Percentiles rank a stretch among this genome's conserved stretches.
These are phyloP conservation scores for Schoenoplectus tabernaemontani DNA, from an alignment of 202 grass and related monocot species.

Conservation along the genomic window DNA sequence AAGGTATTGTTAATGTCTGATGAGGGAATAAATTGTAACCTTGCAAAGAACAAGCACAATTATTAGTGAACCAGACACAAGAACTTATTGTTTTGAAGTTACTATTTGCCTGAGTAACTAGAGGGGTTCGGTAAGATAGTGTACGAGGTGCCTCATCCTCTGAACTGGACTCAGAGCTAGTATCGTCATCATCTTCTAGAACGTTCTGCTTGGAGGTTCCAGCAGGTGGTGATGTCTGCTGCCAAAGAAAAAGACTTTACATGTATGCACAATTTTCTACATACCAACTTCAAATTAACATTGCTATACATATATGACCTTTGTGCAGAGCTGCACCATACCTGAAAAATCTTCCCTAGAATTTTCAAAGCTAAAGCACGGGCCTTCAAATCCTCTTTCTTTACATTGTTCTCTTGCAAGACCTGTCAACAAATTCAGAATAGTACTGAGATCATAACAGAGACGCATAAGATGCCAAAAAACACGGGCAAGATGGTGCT, in stretches of 20 bases:
- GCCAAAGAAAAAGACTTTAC: not conserved
- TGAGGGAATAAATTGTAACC: no score
- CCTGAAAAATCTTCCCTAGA: constrained; percentile 90
- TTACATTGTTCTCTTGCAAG: constrained; percentile 70
- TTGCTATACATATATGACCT: no score
- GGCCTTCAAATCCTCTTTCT: constrained; percentile 87
- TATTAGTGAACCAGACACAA: no score
- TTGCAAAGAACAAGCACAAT: no score
- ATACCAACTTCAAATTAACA: not conserved
- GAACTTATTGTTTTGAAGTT: no score
- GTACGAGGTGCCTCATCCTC: constrained; percentile 50
- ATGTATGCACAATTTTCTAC: constrained; percentile 5
- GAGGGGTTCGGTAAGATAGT: constrained; percentile 68
- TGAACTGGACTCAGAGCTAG: constrained; percentile 75
- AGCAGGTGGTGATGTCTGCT: constrained; percentile 57
- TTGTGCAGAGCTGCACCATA: constrained; percentile 22
- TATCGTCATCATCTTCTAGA: constrained; percentile 47
- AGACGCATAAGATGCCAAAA: not conserved
- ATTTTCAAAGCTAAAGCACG: constrained; percentile 73
- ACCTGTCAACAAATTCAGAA: constrained; percentile 39
- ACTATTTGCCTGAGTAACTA: constrained; percentile 78
- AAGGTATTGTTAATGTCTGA: not conserved
- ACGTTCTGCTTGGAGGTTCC: constrained; percentile 55
- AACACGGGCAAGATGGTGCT: not conserved
- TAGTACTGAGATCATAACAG: not conserved